phyloP scores from a whole-genome alignment of 2,329 filamentous ascomycete genomes.

The Phyllosticta citriasiana region DNA sequence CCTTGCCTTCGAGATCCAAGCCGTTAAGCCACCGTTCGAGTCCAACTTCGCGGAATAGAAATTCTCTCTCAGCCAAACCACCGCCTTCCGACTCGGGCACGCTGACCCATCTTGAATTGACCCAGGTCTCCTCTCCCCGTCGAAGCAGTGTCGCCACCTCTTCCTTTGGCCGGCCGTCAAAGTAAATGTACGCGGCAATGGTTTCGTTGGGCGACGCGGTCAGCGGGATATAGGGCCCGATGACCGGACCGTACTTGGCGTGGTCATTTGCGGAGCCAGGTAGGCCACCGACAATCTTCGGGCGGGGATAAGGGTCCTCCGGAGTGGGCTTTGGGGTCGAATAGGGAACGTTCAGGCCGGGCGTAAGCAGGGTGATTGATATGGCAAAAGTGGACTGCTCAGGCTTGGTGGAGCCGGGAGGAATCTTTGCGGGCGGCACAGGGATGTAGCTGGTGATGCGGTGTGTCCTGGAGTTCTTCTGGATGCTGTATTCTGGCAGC shows the following conservation, averaged over 20 bases:
- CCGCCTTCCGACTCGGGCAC: conserved; percentile 85
- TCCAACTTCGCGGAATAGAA: conserved; percentile 92
- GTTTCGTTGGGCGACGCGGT: conserved; percentile 93
- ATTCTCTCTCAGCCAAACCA: conserved; percentile 90
- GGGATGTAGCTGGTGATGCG: conserved; percentile 97
- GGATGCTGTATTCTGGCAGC: conserved; percentile 85
- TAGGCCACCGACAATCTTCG: conserved; percentile 68
- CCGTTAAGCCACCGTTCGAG: conserved; percentile 95
- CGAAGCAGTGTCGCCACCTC: conserved; percentile 90
- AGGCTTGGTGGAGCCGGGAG: conserved; percentile 56
- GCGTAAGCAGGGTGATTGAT: conserved; percentile 89
- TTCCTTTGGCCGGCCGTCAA: conserved; percentile 89
- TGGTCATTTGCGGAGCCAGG: conserved; percentile 44
- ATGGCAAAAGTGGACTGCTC: conserved; percentile 96
- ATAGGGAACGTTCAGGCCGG: conserved; percentile 82
- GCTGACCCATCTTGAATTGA: conserved; percentile 96
- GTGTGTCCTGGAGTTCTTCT: conserved; percentile 82
- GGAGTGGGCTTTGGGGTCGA: conserved; percentile 73
- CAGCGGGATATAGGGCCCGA: conserved; percentile 82
- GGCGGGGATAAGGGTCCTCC: conserved; percentile 68
- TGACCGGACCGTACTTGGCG: conserved; percentile 45
- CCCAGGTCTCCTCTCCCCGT: conserved; percentile 95
- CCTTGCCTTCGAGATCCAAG: conserved; percentile 80
- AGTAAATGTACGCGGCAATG: conserved; percentile 97
- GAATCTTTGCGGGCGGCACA: conserved; percentile 77